phyloP scores from a whole-genome alignment of 305 asterid genomes.

The Fraxinus velutina region DNA sequence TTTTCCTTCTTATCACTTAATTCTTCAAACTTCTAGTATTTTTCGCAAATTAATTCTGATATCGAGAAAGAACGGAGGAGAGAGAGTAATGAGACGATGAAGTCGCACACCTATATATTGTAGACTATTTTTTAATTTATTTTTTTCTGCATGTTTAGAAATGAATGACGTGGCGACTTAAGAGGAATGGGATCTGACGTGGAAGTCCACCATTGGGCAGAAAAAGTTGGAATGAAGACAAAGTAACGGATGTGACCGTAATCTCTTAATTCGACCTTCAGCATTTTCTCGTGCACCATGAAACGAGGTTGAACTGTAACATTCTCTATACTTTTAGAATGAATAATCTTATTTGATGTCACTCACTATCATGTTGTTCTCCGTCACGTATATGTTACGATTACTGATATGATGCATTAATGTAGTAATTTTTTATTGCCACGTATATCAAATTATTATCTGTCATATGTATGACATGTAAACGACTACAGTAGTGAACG shows the following conservation, averaged over 20 bases:
- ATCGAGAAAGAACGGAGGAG: background rate
- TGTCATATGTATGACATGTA: no score
- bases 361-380: no score
- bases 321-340: background rate
- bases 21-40: background rate
- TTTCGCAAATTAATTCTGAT: background rate
- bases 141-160: background rate
- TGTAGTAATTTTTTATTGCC: no score
- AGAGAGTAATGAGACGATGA: background rate
- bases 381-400: no score
- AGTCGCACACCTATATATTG: background rate
- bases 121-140: background rate
- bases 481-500: no score
- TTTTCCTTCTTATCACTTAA: background rate
- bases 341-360: no score
- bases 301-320: background rate
- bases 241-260: background rate
- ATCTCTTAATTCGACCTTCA: background rate
- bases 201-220: background rate
- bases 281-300: background rate
- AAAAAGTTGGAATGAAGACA: background rate
- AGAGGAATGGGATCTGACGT: background rate
- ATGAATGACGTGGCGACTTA: background rate
- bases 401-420: no score
- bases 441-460: no score